These are phyloP conservation scores for Ascochyta koolunga DNA, from an alignment of 2,329 filamentous ascomycete genomes.

Conservation along the genomic window DNA sequence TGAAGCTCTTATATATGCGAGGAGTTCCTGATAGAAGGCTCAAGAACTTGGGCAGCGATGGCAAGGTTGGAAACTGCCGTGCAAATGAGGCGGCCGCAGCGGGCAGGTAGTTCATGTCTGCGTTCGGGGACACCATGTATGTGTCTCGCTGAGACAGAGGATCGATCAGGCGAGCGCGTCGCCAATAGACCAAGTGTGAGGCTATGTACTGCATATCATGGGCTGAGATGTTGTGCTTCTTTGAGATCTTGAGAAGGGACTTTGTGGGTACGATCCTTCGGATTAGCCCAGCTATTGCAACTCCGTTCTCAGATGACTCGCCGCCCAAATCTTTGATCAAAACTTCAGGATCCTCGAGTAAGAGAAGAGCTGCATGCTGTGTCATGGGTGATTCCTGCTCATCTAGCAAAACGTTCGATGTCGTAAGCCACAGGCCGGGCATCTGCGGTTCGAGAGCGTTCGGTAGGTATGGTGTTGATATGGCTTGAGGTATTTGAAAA, in stretches of 20 bases:
- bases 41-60: slow-evolving; percentile 85
- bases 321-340: slow-evolving; percentile 72
- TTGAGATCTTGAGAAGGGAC: slow-evolving; percentile 73
- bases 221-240: slow-evolving; percentile 74
- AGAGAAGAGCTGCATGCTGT: slow-evolving; percentile 83
- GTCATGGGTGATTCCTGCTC: slow-evolving; percentile 75
- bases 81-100: slow-evolving; percentile 75
- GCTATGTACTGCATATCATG: slow-evolving; percentile 85
- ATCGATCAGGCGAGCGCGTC: slow-evolving; percentile 87
- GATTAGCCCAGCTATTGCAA: slow-evolving; percentile 76
- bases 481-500: slow-evolving; percentile 66
- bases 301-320: slow-evolving; percentile 76
- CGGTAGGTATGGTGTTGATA: slow-evolving; percentile 75
- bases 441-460: slow-evolving; percentile 71
- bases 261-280: slow-evolving; percentile 66
- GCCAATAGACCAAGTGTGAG: slow-evolving; percentile 94
- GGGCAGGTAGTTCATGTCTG: slow-evolving; percentile 74
- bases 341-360: slow-evolving; percentile 82
- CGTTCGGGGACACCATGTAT: slow-evolving; percentile 91
- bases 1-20: slow-evolving; percentile 80
- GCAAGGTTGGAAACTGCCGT: slow-evolving; percentile 79
- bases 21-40: slow-evolving; percentile 80
- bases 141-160: slow-evolving; percentile 88
- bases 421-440: slow-evolving; percentile 84
- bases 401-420: slow-evolving; percentile 75